These are phyloP conservation scores for Phialemoniopsis sp. DNA, from an alignment of 2,329 filamentous ascomycete species.

Conservation along the genomic window DNA sequence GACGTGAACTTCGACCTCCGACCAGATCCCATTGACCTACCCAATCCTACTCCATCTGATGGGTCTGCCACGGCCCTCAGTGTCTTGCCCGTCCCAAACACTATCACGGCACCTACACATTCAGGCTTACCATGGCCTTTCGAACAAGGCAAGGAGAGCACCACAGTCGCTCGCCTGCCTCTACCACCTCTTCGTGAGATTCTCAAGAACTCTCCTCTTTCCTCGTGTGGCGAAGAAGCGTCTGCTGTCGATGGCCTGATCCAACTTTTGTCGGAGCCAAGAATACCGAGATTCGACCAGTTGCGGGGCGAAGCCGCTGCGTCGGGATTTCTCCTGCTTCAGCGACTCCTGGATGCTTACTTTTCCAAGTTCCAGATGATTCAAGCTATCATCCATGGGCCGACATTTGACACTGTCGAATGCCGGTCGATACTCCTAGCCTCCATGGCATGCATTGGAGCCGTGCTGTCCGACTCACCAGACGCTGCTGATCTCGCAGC, in stretches of 20 bases:
- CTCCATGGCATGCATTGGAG: conserved; percentile 22
- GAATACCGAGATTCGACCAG: conserved; percentile 9
- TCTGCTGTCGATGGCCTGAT: conserved; percentile 12
- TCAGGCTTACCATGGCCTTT: conserved; percentile 11
- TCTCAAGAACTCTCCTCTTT: conserved; percentile 8
- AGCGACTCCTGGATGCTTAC: conserved; percentile 16
- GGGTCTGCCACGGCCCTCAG: too few species aligned
- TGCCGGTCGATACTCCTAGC: conserved; percentile 18
- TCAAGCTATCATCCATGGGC: conserved; percentile 21
- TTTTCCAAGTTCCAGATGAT: conserved; percentile 20
- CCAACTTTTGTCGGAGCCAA: conserved; percentile 16
- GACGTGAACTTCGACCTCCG: background rate
- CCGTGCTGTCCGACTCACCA: conserved; percentile 12
- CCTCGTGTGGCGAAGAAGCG: background rate
- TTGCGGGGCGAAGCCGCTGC: conserved; percentile 7
- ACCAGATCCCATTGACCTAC: too few species aligned
- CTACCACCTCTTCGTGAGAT: conserved; percentile 12
- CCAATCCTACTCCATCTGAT: too few species aligned
- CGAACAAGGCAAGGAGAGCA: conserved; percentile 10
- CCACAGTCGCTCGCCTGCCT: conserved; percentile 1
- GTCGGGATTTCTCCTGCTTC: conserved; percentile 13
- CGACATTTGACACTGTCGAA: conserved; percentile 17
- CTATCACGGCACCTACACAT: too few species aligned
- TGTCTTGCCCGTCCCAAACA: too few species aligned
- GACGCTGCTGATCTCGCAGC: conserved; percentile 10